phyloP scores from a whole-genome alignment of 1,139 yeast species.

The Suhomyces wounanorum region DNA sequence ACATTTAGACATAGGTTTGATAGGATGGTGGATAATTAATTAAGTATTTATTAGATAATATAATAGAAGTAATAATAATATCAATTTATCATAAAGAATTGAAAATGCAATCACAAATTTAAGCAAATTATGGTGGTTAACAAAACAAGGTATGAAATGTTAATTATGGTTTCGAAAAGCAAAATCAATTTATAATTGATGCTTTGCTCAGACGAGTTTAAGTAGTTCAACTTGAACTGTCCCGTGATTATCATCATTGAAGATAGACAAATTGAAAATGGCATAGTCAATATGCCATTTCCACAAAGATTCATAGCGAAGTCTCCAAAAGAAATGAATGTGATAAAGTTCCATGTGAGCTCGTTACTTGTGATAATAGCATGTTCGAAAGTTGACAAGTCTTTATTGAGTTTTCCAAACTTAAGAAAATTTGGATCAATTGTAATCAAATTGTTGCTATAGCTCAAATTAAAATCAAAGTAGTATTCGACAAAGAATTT shows the following conservation, averaged over 20 bases:
- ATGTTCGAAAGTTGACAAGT: slow-evolving; percentile 10
- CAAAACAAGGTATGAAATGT: not conserved
- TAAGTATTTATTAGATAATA: slow-evolving; percentile 6
- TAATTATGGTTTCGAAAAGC: slow-evolving; percentile 6
- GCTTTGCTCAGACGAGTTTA: slow-evolving; percentile 14
- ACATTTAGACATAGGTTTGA: not conserved
- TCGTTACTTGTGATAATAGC: slow-evolving; percentile 11
- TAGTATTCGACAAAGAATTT: slow-evolving; percentile 24
- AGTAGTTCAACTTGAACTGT: slow-evolving; percentile 23
- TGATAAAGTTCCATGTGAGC: slow-evolving; percentile 14
- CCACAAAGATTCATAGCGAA: slow-evolving; percentile 3
- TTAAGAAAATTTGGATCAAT: slow-evolving; percentile 21
- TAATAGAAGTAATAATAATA: not conserved
- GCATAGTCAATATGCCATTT: not conserved
- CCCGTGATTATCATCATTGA: slow-evolving; percentile 12
- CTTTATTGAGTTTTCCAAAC: slow-evolving; percentile 14
- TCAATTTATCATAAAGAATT: slow-evolving; percentile 1
- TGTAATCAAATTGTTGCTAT: slow-evolving; percentile 11
- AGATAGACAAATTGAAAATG: slow-evolving; percentile 1
- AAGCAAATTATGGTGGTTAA: not conserved
- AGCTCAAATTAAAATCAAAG: slow-evolving; percentile 19
- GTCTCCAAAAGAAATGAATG: slow-evolving; percentile 7
- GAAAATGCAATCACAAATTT: slow-evolving; percentile 1
- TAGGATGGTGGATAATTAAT: not conserved
- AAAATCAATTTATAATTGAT: slow-evolving; percentile 9